phyloP scores from a whole-genome alignment of 441 rosid genomes.

The Breynia disticha region DNA sequence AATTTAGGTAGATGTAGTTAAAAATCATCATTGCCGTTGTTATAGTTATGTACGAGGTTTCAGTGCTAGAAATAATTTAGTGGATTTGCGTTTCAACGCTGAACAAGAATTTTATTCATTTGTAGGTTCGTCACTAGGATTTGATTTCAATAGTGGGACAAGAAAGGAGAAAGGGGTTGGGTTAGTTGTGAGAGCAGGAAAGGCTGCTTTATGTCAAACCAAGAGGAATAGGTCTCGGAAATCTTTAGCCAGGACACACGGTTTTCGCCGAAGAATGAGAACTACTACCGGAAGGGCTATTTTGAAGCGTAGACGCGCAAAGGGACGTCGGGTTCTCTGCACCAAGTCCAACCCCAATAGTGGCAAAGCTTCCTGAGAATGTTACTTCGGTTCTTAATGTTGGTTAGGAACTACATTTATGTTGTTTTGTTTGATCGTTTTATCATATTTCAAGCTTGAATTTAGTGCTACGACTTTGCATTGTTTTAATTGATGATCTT shows the following conservation, averaged over 20 bases:
- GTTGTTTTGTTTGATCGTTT: too few species aligned
- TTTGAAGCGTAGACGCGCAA: slow-evolving; percentile 80
- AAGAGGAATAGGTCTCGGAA: slow-evolving; percentile 91
- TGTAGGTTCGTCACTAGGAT: too few species aligned
- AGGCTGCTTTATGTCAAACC: slow-evolving; percentile 72
- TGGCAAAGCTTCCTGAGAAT: slow-evolving; percentile 29
- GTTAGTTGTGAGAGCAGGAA: slow-evolving; percentile 88
- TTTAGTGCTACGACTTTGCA: too few species aligned
- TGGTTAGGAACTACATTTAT: neutral
- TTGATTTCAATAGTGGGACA: slow-evolving; percentile 31
- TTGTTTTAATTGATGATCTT: too few species aligned
- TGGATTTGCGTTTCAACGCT: too few species aligned
- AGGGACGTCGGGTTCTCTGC: slow-evolving; percentile 85
- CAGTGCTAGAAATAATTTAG: too few species aligned
- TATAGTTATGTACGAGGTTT: too few species aligned
- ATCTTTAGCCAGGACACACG: slow-evolving; percentile 88
- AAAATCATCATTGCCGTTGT: too few species aligned
- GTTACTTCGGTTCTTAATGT: neutral
- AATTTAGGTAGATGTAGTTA: too few species aligned
- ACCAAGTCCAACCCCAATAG: slow-evolving; percentile 74
- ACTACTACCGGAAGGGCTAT: slow-evolving; percentile 84
- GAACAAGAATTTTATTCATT: too few species aligned
- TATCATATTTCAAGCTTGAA: too few species aligned
- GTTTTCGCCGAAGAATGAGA: slow-evolving; percentile 79
- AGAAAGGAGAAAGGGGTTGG: slow-evolving; percentile 35